These are phyloP conservation scores for Panicum hallii DNA, from an alignment of 202 grass and related monocot species.

Conservation along the genomic window DNA sequence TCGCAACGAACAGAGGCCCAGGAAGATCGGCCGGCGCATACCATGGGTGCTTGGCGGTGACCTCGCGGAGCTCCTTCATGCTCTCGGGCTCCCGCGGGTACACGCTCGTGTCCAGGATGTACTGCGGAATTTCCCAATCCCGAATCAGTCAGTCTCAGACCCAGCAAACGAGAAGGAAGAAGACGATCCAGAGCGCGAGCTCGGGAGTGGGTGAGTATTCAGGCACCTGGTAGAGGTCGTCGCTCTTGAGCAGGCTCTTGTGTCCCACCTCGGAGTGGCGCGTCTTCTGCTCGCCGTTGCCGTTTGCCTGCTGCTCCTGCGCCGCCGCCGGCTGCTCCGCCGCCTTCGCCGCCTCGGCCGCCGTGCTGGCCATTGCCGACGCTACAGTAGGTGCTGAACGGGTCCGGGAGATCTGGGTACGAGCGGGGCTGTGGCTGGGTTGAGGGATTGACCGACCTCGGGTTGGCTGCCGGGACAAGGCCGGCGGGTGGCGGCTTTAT, in stretches of 20 bases:
- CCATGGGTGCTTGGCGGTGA: constrained; percentile 88
- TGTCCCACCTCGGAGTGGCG: constrained; percentile 89
- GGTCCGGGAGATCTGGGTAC: constrained; percentile 14
- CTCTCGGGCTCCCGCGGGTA: constrained; percentile 82
- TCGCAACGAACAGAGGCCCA: neutral
- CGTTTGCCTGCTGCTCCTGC: constrained; percentile 13
- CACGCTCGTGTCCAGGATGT: constrained; percentile 96
- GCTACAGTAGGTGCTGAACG: neutral
- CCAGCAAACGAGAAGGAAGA: neutral
- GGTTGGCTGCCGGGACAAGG: constrained; percentile 22
- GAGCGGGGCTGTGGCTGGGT: neutral
- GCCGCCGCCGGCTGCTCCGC: neutral
- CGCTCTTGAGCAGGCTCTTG: constrained; percentile 97
- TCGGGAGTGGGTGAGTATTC: too few relatives aligned
- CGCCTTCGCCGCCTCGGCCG: constrained; percentile 42
- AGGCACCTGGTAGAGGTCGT: constrained; percentile 82
- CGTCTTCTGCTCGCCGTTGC: constrained; percentile 62
- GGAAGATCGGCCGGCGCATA: neutral
- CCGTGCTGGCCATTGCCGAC: constrained; percentile 51
- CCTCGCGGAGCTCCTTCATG: constrained; percentile 90
- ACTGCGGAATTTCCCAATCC: constrained; percentile 39
- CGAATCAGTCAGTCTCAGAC: neutral
- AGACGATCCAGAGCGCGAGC: neutral
- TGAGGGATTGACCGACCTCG: neutral
- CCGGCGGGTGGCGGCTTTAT: neutral